Base-by-base conservation (phyloP, 345 rosid genomes). In the Pistacia vera region DNA sequence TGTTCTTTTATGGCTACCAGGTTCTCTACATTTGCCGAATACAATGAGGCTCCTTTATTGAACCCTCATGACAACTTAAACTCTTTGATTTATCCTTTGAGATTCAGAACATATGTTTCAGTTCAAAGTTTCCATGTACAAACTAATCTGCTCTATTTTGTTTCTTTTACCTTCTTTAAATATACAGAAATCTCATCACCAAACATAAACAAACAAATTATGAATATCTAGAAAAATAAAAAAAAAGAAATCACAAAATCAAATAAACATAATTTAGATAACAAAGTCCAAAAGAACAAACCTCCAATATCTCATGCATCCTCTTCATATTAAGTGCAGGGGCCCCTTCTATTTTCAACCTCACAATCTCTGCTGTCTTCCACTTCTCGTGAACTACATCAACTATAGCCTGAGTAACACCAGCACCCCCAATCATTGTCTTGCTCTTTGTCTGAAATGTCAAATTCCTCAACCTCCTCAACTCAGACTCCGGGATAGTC, bases 301-400 rank as follows among this genome's bases (percentile, higher is more conserved):
- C 99, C 97, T 95, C 98, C 74, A 95, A 75, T 49, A 95, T 90
- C 83, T 95, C 98, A 74, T 95, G 99, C 88, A 88, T 85, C 81
- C 90, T 83, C 85, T 81, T 90, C 99, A 91, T 95, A 84, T 95
- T 95, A 68, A 95, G 96, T 0, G 99, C 99, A 55, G 86, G 84
- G 12, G 90, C 77, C 63, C 98, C 97, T 81, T 95, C 98, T 69
- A 93, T 79, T 85, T 92, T 95, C 67, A 95, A 80, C 77, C 94
- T 89, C 71, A 92, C 98, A 64, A 95, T 85, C 88, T 95, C 99
- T 0, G 87, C 80, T 0, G 88, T 77, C 81, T 88, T 91, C 99
- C 99, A 91, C 74, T 79, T 88, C 72, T 91, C 94, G 41, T 84
- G 90, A 82, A 95, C 90, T 4, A 84, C 79, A 74, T 90, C 90